Evolutionary conservation across 345 rosid genomes (phyloP).

Genomic region (Kandelia obovata): DNA sequence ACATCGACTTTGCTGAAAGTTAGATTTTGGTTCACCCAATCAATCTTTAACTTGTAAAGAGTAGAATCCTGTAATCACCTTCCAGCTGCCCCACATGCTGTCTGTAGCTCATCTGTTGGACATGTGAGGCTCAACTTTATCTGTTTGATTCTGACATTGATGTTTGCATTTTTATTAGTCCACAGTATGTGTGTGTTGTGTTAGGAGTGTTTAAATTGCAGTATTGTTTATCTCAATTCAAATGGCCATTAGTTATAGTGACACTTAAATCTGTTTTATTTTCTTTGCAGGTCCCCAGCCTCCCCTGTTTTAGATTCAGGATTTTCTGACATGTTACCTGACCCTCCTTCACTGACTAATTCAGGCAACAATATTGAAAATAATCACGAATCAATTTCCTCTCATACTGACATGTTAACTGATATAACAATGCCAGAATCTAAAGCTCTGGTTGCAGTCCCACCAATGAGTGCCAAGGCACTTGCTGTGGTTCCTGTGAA

Average conservation of each 20-base stretch:
- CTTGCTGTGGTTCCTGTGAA: conserved; percentile 65
- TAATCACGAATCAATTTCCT: conserved; percentile 41
- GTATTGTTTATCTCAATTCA: no score
- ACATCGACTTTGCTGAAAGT: background rate
- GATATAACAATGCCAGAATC: conserved; percentile 52
- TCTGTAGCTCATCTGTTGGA: no score
- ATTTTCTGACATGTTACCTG: conserved; percentile 37
- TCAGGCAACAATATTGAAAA: conserved; percentile 33
- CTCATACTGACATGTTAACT: conserved; percentile 38
- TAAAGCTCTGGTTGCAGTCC: conserved; percentile 67
- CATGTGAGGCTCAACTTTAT: no score
- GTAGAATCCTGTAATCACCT: no score
- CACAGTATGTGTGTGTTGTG: no score
- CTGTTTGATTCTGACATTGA: no score
- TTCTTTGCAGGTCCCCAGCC: conserved; percentile 46
- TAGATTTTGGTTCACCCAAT: background rate
- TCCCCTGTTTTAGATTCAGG: conserved; percentile 37
- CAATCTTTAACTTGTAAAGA: no score
- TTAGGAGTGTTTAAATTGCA: no score
- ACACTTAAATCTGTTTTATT: background rate
- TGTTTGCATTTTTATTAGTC: no score
- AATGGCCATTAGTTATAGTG: no score
- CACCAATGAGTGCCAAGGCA: conserved; percentile 45
- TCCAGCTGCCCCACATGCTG: no score
- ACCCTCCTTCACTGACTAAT: conserved; percentile 26